Percentiles rank a stretch among this genome's conserved stretches.
phyloP scores from a whole-genome alignment of 768 basidiomycete genomes.

The Podaxis sp. region DNA sequence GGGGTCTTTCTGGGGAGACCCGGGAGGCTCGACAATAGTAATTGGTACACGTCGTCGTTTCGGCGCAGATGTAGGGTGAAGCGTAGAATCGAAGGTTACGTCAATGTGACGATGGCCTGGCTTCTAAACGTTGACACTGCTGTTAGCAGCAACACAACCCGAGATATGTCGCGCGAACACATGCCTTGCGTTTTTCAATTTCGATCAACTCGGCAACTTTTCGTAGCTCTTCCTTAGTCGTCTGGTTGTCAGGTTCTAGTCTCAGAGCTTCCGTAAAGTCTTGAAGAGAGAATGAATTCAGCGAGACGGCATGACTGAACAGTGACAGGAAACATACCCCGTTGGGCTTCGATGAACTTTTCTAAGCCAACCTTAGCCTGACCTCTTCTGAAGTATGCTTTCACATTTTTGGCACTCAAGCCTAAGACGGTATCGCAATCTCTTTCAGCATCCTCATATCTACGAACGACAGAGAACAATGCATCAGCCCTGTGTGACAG shows the following conservation, averaged over 20 bases:
- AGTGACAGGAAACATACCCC: constrained; percentile 43
- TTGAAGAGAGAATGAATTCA: constrained; percentile 24
- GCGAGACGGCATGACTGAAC: background rate
- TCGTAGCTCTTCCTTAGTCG: constrained; percentile 61
- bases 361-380: constrained; percentile 65
- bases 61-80: constrained; percentile 19
- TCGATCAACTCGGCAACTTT: constrained; percentile 43
- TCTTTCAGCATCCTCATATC: constrained; percentile 76
- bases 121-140: constrained; percentile 23
- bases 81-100: constrained; percentile 16
- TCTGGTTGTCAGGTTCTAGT: constrained; percentile 62
- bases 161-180: constrained; percentile 7
- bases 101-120: constrained; percentile 20
- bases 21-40: constrained; percentile 46
- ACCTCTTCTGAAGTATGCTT: constrained; percentile 76
- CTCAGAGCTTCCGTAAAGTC: constrained; percentile 60
- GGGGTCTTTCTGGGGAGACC: background rate
- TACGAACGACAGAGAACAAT: constrained; percentile 27
- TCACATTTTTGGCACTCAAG: constrained; percentile 61
- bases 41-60: constrained; percentile 65
- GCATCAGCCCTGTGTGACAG: background rate
- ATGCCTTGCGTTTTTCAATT: constrained; percentile 34
- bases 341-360: constrained; percentile 54
- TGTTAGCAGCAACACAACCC: background rate
- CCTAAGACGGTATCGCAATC: constrained; percentile 71